These are phyloP conservation scores for Pichia sp. DNA, from an alignment of 1,139 yeast genomes.

Conservation along the genomic window DNA sequence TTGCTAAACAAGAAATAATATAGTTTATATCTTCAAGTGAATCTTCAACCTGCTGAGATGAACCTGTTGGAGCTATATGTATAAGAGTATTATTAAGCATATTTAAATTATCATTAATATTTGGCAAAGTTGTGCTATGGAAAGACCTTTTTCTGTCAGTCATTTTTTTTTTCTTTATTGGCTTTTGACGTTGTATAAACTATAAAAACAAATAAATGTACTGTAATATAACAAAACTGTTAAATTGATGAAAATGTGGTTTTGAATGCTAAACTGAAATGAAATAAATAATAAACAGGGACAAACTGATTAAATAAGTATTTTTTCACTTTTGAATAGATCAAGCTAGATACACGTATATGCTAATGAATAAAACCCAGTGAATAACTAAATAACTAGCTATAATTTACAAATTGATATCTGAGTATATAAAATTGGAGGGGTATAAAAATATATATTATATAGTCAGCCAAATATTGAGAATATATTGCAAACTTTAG, in stretches of 20 bases:
- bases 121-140: neutral
- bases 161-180: too few relatives aligned
- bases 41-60: conserved; percentile 32
- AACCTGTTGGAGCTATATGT: neutral
- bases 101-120: neutral
- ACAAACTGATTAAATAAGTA: neutral
- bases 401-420: neutral
- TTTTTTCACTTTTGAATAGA: neutral
- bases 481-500: neutral
- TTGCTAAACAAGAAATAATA: conserved; percentile 42
- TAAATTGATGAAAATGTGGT: neutral
- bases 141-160: conserved; percentile 7
- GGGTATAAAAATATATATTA: neutral
- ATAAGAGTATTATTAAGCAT: neutral
- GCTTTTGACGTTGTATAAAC: too few relatives aligned
- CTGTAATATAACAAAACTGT: neutral
- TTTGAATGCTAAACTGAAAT: neutral
- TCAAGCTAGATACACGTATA: neutral
- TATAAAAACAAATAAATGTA: neutral
- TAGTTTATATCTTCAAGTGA: conserved; percentile 49
- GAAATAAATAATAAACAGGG: neutral
- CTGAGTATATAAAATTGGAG: neutral
- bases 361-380: neutral
- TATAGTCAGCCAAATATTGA: neutral
- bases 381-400: neutral